Evolutionary conservation across 495 filamentous ascomycete genomes (phyloP).

Genomic region (Parathielavia hyrcaniae): DNA sequence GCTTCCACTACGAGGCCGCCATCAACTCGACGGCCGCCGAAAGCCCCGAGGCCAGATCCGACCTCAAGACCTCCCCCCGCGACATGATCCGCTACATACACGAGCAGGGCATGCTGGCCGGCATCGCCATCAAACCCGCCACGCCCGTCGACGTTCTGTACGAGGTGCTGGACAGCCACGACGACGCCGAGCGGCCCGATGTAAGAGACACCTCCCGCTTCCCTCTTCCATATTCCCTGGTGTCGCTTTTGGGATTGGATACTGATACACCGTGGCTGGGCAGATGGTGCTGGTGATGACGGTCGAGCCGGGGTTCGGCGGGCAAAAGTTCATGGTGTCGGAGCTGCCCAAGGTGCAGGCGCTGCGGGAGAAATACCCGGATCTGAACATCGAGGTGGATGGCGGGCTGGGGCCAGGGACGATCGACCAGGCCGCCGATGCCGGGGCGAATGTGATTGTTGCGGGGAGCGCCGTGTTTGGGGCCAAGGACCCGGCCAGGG

Average conservation of each 20-base stretch:
- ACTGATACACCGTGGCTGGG: not conserved
- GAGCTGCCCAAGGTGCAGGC: conserved; percentile 89
- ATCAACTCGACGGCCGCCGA: conserved; percentile 72
- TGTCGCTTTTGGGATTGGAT: not conserved
- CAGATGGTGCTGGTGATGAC: conserved; percentile 99
- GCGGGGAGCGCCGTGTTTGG: conserved; percentile 97
- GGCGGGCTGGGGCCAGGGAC: conserved; percentile 83
- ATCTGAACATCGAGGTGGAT: conserved; percentile 95
- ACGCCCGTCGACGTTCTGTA: conserved; percentile 86
- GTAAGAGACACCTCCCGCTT: conserved; percentile 46
- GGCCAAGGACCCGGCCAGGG: conserved; percentile 75
- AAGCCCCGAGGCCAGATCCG: conserved; percentile 59
- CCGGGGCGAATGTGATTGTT: conserved; percentile 96
- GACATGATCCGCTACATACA: conserved; percentile 89
- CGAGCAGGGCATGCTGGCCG: conserved; percentile 78
- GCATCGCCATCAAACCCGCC: conserved; percentile 91
- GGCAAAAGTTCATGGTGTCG: conserved; percentile 95
- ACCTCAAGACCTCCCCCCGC: conserved; percentile 64
- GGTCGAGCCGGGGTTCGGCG: conserved; percentile 93
- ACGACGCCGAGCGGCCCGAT: conserved; percentile 76
- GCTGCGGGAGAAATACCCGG: conserved; percentile 75
- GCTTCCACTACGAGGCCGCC: conserved; percentile 99
- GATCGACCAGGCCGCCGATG: conserved; percentile 89
- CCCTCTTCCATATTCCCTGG: not conserved
- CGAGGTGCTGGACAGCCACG: conserved; percentile 68